Conservation (phyloP, 495 filamentous ascomycete species). For the Rhizodiscina lignyota region DNA sequence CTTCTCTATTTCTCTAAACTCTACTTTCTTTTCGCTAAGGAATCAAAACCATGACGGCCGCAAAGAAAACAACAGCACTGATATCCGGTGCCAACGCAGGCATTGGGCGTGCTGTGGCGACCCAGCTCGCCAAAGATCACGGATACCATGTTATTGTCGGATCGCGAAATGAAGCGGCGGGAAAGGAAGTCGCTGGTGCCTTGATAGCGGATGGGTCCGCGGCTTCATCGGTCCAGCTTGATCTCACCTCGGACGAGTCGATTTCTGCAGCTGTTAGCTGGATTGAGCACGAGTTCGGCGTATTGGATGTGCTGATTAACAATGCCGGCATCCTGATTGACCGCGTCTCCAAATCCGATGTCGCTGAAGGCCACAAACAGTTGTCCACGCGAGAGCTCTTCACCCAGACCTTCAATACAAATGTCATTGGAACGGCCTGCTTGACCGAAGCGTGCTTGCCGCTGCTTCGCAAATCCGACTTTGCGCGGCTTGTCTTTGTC, state of each 20-base stretch:
- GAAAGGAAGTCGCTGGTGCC: constrained; percentile 1
- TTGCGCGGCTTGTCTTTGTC: constrained; percentile 3
- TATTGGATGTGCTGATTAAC: constrained; percentile 6
- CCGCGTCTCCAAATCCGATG: too few species aligned
- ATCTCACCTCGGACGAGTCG: constrained; percentile 4
- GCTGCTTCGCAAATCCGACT: constrained; percentile 4
- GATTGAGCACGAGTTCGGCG: constrained; percentile 2
- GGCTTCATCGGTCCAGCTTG: constrained; percentile 3
- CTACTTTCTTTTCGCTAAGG: too few species aligned
- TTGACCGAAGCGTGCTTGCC: constrained; percentile 6
- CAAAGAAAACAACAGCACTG: too few species aligned
- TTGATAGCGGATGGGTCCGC: not conserved
- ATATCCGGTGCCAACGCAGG: too few species aligned
- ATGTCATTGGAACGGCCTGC: constrained; percentile 6
- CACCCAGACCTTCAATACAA: constrained; percentile 4
- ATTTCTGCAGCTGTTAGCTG: constrained; percentile 3
- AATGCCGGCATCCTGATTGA: constrained; percentile 7
- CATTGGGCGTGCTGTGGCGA: too few species aligned
- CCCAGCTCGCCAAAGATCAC: too few species aligned
- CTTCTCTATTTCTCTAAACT: too few species aligned
- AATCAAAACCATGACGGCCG: too few species aligned
- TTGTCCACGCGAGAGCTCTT: constrained; percentile 1
- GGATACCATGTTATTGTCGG: constrained; percentile 7
- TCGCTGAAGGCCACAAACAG: not conserved
- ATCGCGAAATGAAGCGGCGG: constrained; percentile 1